A percentile compares a stretch with the other conserved stretches of the same genome.
phyloP scores from a whole-genome alignment of 148 eudicot species.

The Vaccinium macrocarpon region DNA sequence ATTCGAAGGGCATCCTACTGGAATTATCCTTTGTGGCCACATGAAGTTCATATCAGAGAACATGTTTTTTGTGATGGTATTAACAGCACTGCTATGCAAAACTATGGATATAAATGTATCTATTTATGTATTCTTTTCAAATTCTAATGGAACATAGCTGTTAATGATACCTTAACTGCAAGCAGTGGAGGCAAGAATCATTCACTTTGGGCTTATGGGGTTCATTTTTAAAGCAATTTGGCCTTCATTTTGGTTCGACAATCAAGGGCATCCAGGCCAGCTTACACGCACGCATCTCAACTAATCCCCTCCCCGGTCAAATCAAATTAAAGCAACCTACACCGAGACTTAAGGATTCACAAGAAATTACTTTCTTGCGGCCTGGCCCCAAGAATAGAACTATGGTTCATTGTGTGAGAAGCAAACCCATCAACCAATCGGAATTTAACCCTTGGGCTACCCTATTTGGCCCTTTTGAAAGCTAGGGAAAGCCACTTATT shows the following conservation, averaged over 20 bases:
- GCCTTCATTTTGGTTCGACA: neutral
- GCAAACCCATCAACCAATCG: no score
- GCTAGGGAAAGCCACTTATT: no score
- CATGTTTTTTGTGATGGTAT: neutral
- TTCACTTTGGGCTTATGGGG: neutral
- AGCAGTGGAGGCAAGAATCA: neutral
- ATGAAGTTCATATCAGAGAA: neutral
- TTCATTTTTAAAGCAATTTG: neutral
- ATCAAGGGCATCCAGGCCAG: no score
- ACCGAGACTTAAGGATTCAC: no score
- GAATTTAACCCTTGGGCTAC: no score
- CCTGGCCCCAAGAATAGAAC: no score
- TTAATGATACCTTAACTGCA: neutral
- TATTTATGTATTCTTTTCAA: neutral
- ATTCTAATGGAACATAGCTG: neutral
- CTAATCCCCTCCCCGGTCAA: no score
- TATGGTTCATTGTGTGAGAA: no score
- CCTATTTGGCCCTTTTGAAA: no score
- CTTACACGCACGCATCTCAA: no score
- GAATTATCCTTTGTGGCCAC: neutral
- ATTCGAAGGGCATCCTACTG: neutral
- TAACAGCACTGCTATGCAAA: neutral
- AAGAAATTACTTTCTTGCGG: no score
- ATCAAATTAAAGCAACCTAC: no score
- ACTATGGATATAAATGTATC: neutral